Evolutionary conservation across 129 eudicot species (phyloP).

Genomic region (Chrysanthemum makinoi): DNA sequence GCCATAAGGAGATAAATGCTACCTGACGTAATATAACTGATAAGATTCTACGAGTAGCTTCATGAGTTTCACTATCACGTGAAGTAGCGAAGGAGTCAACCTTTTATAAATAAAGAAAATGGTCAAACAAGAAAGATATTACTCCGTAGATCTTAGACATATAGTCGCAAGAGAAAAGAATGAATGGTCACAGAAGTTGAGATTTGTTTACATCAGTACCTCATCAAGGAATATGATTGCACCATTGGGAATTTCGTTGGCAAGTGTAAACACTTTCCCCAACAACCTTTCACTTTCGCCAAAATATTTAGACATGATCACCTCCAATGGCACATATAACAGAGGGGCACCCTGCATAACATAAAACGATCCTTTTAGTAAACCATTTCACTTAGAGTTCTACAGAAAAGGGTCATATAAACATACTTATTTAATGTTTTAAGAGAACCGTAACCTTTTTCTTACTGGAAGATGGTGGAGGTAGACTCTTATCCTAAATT

Average conservation of each 20-base stretch:
- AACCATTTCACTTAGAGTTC: background rate
- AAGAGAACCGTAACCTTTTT: too few relatives aligned
- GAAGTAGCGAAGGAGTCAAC: constrained; percentile 94
- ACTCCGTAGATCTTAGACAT: background rate
- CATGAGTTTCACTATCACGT: constrained; percentile 96
- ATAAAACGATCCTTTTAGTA: constrained; percentile 12
- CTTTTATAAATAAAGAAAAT: constrained; percentile 32
- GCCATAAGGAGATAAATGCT: constrained; percentile 13
- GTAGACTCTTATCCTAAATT: too few relatives aligned
- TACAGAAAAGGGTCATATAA: background rate
- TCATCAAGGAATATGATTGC: constrained; percentile 92
- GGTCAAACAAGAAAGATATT: constrained; percentile 2
- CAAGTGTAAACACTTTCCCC: constrained; percentile 93
- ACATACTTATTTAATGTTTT: too few relatives aligned
- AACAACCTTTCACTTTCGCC: constrained; percentile 97
- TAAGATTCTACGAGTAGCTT: constrained; percentile 90
- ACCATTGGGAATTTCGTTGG: constrained; percentile 84
- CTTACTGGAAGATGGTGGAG: too few relatives aligned
- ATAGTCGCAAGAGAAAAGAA: constrained; percentile 9
- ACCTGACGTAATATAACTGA: constrained; percentile 95
- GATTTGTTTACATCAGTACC: constrained; percentile 39
- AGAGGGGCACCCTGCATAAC: constrained; percentile 78
- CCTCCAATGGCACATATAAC: constrained; percentile 90
- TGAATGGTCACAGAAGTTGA: background rate
- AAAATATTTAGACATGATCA: constrained; percentile 89